A percentile compares a stretch with the other conserved stretches of the same genome.
Evolutionary conservation across 176 grass and related monocot species (phyloP).

Genomic region (Miscanthus lutarioriparius): DNA sequence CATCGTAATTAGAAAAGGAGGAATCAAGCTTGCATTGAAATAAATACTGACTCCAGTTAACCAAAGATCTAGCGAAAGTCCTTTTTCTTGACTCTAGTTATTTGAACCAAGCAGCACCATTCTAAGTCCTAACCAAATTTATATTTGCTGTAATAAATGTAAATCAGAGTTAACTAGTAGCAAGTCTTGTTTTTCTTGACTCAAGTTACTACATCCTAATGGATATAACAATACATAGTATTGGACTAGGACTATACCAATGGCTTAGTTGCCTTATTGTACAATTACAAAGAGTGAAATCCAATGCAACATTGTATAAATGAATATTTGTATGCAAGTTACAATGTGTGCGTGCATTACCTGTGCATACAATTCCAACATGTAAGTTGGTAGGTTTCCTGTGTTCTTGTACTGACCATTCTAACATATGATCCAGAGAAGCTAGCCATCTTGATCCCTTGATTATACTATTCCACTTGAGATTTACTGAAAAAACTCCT

Average conservation of each 20-base stretch:
- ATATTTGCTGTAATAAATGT: not conserved
- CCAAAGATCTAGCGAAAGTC: too few species aligned
- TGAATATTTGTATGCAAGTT: not conserved
- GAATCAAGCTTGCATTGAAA: conserved; percentile 24
- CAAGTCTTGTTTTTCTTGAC: not conserved
- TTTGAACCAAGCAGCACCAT: not conserved
- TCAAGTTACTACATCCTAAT: not conserved
- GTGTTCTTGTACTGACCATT: not conserved
- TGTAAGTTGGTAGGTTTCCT: not conserved
- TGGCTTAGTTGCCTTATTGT: conserved; percentile 7
- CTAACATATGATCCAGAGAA: not conserved
- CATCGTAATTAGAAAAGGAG: conserved; percentile 26
- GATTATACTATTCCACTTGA: not conserved
- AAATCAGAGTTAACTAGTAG: not conserved
- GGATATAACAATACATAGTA: not conserved
- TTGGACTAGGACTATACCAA: not conserved
- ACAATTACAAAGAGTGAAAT: not conserved
- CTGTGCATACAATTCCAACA: not conserved
- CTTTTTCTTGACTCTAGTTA: not conserved
- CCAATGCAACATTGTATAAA: not conserved
- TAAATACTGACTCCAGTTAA: not conserved
- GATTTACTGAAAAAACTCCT: not conserved
- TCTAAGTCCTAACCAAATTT: not conserved
- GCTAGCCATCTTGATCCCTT: not conserved
- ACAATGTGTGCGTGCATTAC: not conserved